A percentile compares a stretch with the other conserved stretches of the same genome.
Conservation (phyloP, 352 stramenopile species). For the Pythium myriotylum region DNA sequence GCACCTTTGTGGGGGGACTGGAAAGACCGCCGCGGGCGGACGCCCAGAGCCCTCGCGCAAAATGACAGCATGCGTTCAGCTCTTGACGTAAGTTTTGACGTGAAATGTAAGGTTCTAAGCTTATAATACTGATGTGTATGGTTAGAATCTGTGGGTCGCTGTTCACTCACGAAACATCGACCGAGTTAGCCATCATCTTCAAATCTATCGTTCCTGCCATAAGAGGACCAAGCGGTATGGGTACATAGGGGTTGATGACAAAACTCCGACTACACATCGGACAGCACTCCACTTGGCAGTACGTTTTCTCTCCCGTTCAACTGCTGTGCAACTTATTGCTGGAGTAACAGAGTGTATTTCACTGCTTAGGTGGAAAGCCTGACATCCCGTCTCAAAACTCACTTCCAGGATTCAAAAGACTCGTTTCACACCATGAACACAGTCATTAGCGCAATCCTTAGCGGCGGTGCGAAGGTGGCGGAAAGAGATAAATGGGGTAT, state of each 20-base stretch:
- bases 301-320: constrained; percentile 13
- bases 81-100: constrained; percentile 39
- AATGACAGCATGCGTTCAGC: constrained; percentile 29
- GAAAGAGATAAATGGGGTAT: constrained; percentile 57
- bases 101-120: too few relatives aligned
- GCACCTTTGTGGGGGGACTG: constrained; percentile 30
- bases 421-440: background rate
- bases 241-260: constrained; percentile 22
- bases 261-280: constrained; percentile 34
- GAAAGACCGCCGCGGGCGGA: constrained; percentile 40
- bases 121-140: too few relatives aligned
- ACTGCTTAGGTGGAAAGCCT: too few relatives aligned
- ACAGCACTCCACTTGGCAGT: constrained; percentile 59
- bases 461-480: constrained; percentile 21
- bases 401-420: background rate
- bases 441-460: background rate
- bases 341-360: too few relatives aligned
- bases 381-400: too few relatives aligned
- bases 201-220: background rate
- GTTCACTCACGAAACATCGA: background rate
- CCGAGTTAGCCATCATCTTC: constrained; percentile 2
- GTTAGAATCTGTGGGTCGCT: constrained; percentile 27
- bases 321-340: background rate
- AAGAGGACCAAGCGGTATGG: background rate
- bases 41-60: constrained; percentile 38